Base-by-base conservation (phyloP, 148 eudicot genomes). In the Amaranthus hypochondriacus region DNA sequence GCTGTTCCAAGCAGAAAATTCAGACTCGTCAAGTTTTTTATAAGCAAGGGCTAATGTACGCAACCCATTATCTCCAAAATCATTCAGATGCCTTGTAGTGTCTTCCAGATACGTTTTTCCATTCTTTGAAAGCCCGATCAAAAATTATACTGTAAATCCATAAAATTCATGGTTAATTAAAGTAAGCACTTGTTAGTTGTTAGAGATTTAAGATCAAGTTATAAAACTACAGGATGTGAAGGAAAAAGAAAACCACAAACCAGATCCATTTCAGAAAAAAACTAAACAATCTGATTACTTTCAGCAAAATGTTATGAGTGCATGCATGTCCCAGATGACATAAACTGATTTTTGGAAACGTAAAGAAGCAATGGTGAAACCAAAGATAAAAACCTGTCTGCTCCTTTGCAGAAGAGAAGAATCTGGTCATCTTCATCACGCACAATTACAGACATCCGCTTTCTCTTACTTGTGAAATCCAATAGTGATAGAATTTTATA, bases 401-500 rank as follows among this genome's bases (percentile, higher is more conserved):
- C 98, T 70, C 98, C 98, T 87, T 93, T 93, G 82, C 98, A 93
- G 7, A 91, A 76, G 72, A 93, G 91, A 80, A 89, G 76, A 77
- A 89, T 82, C 74, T 90, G 87, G 58, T 95, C 98, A 56, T 86
- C 82, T 81, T 89, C 95, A 75, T 91, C 91, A 51, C 86, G 86
- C 55, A 91, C 83, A 61, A 93, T 89, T 9, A 89, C 95, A 71
- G 98, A 91, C 98, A 93, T 93, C 77, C 98, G 82, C 86, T 93
- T 93, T 80, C 98, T 89, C 86, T 93, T 91, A 82, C 98, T 93
- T 46, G 97, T 93, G 75, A 91, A 93, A 63, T 93, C 97, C 85
- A 93, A 83, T 58, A 89, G 78, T 69, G 86, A 91, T 70, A 93
- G 95, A 85, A 93, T 77, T 83, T 91, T 91, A 87, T 81, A 93